phyloP scores from a whole-genome alignment of 441 rosid species.

The Croton laevigatus region DNA sequence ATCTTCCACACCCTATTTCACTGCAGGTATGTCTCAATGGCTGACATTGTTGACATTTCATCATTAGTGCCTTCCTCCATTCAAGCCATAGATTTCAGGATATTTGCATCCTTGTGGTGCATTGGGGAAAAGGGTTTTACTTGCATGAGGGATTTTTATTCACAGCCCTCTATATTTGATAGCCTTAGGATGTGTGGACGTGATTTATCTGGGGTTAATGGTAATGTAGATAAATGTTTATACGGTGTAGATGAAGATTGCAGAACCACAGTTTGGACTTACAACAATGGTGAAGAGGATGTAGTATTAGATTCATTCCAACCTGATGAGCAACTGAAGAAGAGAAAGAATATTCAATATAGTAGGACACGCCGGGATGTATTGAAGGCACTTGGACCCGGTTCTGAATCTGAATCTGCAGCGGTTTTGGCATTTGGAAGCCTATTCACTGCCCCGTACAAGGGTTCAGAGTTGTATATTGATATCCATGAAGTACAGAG shows the following conservation, averaged over 20 bases:
- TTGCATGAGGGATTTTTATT: conserved; percentile 39
- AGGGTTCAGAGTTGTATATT: conserved; percentile 63
- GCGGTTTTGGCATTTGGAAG: conserved; percentile 78
- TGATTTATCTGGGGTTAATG: conserved; percentile 55
- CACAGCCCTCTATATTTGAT: conserved; percentile 34
- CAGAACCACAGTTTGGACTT: conserved; percentile 80
- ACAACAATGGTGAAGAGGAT: conserved; percentile 46
- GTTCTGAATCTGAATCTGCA: conserved; percentile 59
- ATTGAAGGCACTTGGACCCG: conserved; percentile 60
- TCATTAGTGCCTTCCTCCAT: conserved; percentile 57
- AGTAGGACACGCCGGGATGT: conserved; percentile 68
- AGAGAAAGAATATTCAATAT: conserved; percentile 61
- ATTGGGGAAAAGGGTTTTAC: conserved; percentile 43
- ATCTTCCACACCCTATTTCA: background rate
- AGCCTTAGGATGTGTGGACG: conserved; percentile 65
- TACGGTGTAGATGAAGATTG: conserved; percentile 78
- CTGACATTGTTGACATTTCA: conserved; percentile 72
- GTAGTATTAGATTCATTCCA: conserved; percentile 70
- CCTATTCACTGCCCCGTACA: conserved; percentile 78
- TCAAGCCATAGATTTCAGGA: conserved; percentile 70
- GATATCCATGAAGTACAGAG: conserved; percentile 46
- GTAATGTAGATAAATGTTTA: conserved; percentile 57
- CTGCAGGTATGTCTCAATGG: conserved; percentile 77
- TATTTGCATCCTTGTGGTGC: conserved; percentile 67
- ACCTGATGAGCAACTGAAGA: conserved; percentile 76